Conservation (phyloP, 2,329 filamentous ascomycete genomes). For the Annulohypoxylon truncatum region DNA sequence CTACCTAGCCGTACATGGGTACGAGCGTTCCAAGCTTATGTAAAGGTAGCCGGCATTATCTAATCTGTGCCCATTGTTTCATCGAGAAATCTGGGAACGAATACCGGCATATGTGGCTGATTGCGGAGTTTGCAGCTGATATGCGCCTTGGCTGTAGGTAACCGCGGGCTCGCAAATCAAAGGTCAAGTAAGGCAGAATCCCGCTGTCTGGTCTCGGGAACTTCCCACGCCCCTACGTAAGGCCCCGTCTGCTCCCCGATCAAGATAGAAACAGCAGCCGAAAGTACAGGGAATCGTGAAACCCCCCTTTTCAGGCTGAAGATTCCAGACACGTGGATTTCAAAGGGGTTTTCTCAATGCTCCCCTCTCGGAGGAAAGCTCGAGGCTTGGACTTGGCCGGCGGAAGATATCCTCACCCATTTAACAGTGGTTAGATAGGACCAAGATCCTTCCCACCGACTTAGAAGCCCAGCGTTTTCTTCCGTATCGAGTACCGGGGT, state of each 20-base stretch:
- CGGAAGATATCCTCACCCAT: conserved; percentile 78
- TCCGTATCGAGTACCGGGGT: conserved; percentile 80
- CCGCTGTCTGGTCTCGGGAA: conserved; percentile 42
- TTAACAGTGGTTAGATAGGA: conserved; percentile 78
- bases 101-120: conserved; percentile 33
- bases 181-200: conserved; percentile 21
- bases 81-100: conserved; percentile 19
- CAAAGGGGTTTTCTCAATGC: conserved; percentile 38
- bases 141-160: conserved; percentile 43
- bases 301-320: conserved; percentile 25
- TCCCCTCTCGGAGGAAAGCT: conserved; percentile 79
- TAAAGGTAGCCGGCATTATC: conserved; percentile 15
- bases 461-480: conserved; percentile 73
- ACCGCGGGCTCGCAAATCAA: conserved; percentile 44
- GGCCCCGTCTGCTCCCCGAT: conserved; percentile 41
- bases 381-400: conserved; percentile 73
- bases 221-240: conserved; percentile 43
- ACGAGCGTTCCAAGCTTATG: neutral
- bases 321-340: conserved; percentile 20
- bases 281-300: conserved; percentile 26
- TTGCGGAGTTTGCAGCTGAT: conserved; percentile 40
- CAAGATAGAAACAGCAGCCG: conserved; percentile 49
- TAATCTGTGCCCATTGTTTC: conserved; percentile 11
- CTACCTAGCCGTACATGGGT: neutral
- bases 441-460: conserved; percentile 87